Percentiles rank a stretch among this genome's conserved stretches.
These are phyloP conservation scores for Claviceps purpurea DNA, from an alignment of 2,329 filamentous ascomycete species.

Conservation along the genomic window DNA sequence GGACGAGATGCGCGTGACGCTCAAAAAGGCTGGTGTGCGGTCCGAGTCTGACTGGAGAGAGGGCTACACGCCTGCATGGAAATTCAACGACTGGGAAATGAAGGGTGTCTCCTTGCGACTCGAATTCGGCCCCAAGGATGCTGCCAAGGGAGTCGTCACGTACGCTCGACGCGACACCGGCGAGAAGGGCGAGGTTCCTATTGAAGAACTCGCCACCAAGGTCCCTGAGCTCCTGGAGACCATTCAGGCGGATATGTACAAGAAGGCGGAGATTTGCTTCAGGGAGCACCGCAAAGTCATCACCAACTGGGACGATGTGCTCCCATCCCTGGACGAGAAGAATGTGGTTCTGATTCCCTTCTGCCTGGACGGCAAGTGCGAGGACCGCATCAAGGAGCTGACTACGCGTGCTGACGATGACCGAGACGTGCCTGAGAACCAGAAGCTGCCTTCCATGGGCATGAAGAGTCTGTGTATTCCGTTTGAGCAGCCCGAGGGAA, in stretches of 20 bases:
- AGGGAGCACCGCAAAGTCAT: conserved; percentile 67
- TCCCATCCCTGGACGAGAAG: conserved; percentile 79
- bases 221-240: conserved; percentile 74
- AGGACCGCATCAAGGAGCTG: conserved; percentile 89
- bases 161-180: conserved; percentile 78
- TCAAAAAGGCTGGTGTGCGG: conserved; percentile 64
- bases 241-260: conserved; percentile 74
- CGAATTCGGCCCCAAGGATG: conserved; percentile 92
- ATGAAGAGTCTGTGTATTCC: conserved; percentile 60
- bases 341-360: conserved; percentile 87
- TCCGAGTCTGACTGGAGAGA: conserved; percentile 75
- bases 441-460: conserved; percentile 45
- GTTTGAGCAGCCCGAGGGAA: conserved; percentile 73
- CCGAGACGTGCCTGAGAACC: conserved; percentile 36
- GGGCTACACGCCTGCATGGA: conserved; percentile 88
- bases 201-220: conserved; percentile 58
- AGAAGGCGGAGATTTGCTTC: conserved; percentile 65
- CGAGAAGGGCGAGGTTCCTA: conserved; percentile 67
- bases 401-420: conserved; percentile 63
- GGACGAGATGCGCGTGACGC: conserved; percentile 51
- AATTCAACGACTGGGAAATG: conserved; percentile 98
- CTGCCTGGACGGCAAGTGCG: conserved; percentile 70
- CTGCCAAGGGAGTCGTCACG: conserved; percentile 70
- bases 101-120: conserved; percentile 89
- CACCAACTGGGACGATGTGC: conserved; percentile 81